Conservation (phyloP, 768 basidiomycete species). For the Mycena filopes region DNA sequence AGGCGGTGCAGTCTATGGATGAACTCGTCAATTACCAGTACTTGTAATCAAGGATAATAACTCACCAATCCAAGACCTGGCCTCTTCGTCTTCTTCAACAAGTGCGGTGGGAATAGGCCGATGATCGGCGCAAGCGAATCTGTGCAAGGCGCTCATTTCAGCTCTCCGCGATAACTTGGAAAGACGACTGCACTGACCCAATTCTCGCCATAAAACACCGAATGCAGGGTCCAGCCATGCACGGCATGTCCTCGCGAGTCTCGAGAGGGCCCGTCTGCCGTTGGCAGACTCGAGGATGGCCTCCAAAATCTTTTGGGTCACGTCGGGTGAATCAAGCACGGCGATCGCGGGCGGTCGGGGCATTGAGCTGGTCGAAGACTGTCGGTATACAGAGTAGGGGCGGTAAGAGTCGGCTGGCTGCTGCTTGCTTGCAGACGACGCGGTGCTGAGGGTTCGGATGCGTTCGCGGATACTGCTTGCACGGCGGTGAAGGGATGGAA, state of each 20-base stretch:
- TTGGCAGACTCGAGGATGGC: constrained; percentile 65
- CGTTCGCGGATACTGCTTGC: constrained; percentile 46
- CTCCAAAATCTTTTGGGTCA: constrained; percentile 54
- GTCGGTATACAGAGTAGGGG: constrained; percentile 59
- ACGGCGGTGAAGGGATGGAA: constrained; percentile 43
- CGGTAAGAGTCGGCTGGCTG: constrained; percentile 47
- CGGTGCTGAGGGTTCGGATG: constrained; percentile 42
- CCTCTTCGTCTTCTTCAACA: constrained; percentile 76
- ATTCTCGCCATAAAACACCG: constrained; percentile 78
- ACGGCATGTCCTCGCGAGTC: constrained; percentile 80
- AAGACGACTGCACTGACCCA: constrained; percentile 39
- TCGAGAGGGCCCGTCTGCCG: constrained; percentile 74
- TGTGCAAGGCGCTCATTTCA: background rate
- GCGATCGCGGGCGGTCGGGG: constrained; percentile 58
- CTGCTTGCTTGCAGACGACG: constrained; percentile 34
- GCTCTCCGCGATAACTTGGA: background rate
- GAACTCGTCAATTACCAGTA: background rate
- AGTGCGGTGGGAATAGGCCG: constrained; percentile 72
- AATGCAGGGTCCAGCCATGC: constrained; percentile 80
- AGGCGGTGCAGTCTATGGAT: constrained; percentile 53
- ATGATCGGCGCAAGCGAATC: constrained; percentile 80
- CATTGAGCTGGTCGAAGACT: constrained; percentile 45
- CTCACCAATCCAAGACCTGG: constrained; percentile 84
- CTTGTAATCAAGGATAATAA: constrained; percentile 55
- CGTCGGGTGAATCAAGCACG: constrained; percentile 50